Evolutionary conservation across 2,329 filamentous ascomycete genomes (phyloP).

Genomic region (Blastomyces parvus): DNA sequence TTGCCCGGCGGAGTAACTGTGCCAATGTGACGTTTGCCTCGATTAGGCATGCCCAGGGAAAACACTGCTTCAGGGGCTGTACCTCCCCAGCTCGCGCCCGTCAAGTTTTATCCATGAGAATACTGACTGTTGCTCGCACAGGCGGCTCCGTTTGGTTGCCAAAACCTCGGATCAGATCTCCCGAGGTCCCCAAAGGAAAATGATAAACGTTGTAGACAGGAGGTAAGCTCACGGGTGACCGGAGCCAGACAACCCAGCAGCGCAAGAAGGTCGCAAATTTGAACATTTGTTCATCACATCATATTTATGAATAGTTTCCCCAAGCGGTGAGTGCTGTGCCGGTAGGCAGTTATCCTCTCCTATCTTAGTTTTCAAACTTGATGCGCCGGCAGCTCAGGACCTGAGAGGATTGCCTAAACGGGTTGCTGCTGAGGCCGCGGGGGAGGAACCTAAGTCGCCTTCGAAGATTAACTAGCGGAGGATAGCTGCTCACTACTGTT

Average conservation of each 20-base stretch:
- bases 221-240: not conserved
- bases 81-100: not conserved
- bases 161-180: not conserved
- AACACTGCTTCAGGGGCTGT: not conserved
- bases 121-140: not conserved
- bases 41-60: not conserved
- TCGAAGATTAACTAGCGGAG: not conserved
- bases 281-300: too few relatives aligned
- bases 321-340: too few relatives aligned
- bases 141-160: not conserved
- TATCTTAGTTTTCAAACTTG: not conserved
- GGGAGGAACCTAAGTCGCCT: too few relatives aligned
- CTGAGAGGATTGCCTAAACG: constrained; percentile 1
- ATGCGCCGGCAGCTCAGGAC: not conserved
- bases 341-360: not conserved
- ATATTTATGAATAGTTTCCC: too few relatives aligned
- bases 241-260: not conserved
- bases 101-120: not conserved
- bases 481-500: not conserved
- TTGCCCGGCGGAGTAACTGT: not conserved
- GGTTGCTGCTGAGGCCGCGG: not conserved
- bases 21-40: not conserved
- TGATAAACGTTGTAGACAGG: not conserved
- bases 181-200: not conserved
- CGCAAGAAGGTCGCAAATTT: too few relatives aligned